A percentile compares a stretch with the other conserved stretches of the same genome.
Evolutionary conservation across 1,284 basidiomycete genomes (phyloP).

Genomic region (Tausonia pullulans): DNA sequence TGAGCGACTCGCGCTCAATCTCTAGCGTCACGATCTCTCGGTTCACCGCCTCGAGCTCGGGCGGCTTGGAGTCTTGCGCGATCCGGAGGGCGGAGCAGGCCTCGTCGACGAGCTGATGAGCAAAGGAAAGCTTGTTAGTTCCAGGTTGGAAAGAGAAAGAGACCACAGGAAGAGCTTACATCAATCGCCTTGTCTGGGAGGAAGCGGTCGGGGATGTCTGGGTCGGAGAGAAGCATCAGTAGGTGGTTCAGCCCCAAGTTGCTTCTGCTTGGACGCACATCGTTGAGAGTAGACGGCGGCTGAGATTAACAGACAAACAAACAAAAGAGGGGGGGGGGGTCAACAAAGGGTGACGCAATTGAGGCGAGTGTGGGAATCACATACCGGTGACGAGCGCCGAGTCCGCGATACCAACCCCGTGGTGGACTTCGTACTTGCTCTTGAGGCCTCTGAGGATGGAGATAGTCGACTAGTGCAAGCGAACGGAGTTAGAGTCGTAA

Average conservation of each 20-base stretch:
- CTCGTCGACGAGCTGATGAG: conserved; percentile 69
- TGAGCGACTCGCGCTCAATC: conserved; percentile 81
- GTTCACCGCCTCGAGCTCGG: conserved; percentile 70
- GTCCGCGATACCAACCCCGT: conserved; percentile 83
- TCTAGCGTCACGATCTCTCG: conserved; percentile 66
- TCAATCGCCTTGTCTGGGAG: conserved; percentile 79
- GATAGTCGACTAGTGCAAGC: conserved; percentile 47
- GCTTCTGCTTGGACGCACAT: not conserved
- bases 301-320: conserved; percentile 21
- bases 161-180: not conserved
- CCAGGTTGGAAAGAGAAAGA: not conserved
- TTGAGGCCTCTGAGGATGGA: conserved; percentile 83
- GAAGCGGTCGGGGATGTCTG: conserved; percentile 76
- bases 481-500: not conserved
- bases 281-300: conserved; percentile 59
- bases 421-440: conserved; percentile 71
- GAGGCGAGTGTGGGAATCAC: conserved; percentile 10
- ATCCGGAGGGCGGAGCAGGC: conserved; percentile 77
- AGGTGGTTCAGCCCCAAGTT: too few species aligned
- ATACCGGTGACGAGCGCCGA: conserved; percentile 68
- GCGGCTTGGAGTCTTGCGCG: conserved; percentile 82
- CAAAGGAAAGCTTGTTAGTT: not conserved
- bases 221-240: conserved; percentile 32
- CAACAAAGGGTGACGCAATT: not conserved
- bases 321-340: not conserved